Evolutionary conservation across 2,329 filamentous ascomycete genomes (phyloP), one percentile per base, ranked within the genome.

Genomic region (Ramichloridium luteum): DNA sequence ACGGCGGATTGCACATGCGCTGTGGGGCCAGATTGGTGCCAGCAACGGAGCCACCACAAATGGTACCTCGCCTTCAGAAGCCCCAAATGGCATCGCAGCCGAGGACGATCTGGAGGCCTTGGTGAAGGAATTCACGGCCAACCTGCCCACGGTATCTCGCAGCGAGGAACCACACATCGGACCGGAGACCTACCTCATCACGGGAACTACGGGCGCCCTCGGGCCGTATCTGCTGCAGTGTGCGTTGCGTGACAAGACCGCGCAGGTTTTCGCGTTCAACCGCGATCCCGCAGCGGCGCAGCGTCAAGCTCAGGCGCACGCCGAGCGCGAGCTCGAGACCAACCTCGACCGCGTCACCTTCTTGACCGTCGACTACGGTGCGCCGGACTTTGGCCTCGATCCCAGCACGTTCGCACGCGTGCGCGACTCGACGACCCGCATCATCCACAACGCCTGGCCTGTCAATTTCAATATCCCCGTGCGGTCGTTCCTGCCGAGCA

Each of bases 401-500:
- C 22, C 31, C 3, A n/a, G 36, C 4, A 34, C 40, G 2, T 52
- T 53, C 35, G 23, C 35, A 5, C 30, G 39, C 6, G 28, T 55
- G 10, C 33, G 45, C 6, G 18, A 34, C 14, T 32, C 25, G 1
- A 43, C 49, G n/a, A 50, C 48, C 17, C 30, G 46, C 23, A 41
- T 56, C 35, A 48, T 57, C 22, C 55, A 59, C 46, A 56, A 54
- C 30, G 55, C 55, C 2, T 59, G 56, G 56, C 45, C 52, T 3
- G 54, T 59, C n/a, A 45, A 57, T 38, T 57, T 57, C 48, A 57
- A 57, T 41, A 46, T 46, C 28, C 39, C 44, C 2, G 43, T 57
- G 10, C 40, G 46, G 4, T 49, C 47, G 6, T 57, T 48, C 32
- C 51, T 55, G 30, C 32, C 36, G 4, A 47, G 53, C 33, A 41